phyloP scores from a whole-genome alignment of 2,329 filamentous ascomycete species.

The Aschersonia sp. region DNA sequence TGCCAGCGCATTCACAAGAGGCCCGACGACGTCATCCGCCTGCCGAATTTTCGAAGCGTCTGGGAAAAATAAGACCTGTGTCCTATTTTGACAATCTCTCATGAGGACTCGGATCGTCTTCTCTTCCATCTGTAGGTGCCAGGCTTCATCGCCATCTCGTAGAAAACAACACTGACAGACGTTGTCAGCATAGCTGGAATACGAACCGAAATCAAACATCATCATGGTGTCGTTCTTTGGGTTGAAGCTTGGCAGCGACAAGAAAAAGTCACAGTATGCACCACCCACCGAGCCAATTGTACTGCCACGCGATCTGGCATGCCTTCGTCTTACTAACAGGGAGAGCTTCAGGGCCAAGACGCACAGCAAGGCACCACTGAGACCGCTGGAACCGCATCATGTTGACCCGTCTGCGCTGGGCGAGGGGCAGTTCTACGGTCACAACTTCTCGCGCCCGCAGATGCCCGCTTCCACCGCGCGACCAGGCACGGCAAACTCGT shows the following conservation, averaged over 20 bases:
- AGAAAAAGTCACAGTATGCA: slow-evolving; percentile 37
- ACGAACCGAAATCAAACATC: background rate
- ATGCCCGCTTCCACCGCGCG: slow-evolving; percentile 13
- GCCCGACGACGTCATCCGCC: too few species aligned
- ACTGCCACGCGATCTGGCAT: background rate
- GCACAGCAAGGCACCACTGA: slow-evolving; percentile 7
- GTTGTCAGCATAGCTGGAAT: background rate
- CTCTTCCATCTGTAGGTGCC: too few species aligned
- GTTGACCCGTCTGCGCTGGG: slow-evolving; percentile 18
- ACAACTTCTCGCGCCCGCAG: slow-evolving; percentile 20
- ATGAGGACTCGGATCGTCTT: too few species aligned
- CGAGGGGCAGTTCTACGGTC: slow-evolving; percentile 21
- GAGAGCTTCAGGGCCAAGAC: slow-evolving; percentile 2
- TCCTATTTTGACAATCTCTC: too few species aligned
- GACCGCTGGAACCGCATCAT: slow-evolving; percentile 13
- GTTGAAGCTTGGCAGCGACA: slow-evolving; percentile 38
- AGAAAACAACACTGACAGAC: too few species aligned
- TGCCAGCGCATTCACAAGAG: too few species aligned
- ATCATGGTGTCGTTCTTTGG: slow-evolving; percentile 47
- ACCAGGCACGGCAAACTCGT: slow-evolving; percentile 26
- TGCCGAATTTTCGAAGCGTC: too few species aligned
- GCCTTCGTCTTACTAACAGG: background rate
- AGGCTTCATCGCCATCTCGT: too few species aligned
- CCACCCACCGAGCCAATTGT: slow-evolving; percentile 3
- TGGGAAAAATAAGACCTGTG: too few species aligned